Percentiles rank a stretch among this genome's conserved stretches.
Evolutionary conservation across 176 grass and related monocot genomes (phyloP).

Genomic region (Carex kokanica): DNA sequence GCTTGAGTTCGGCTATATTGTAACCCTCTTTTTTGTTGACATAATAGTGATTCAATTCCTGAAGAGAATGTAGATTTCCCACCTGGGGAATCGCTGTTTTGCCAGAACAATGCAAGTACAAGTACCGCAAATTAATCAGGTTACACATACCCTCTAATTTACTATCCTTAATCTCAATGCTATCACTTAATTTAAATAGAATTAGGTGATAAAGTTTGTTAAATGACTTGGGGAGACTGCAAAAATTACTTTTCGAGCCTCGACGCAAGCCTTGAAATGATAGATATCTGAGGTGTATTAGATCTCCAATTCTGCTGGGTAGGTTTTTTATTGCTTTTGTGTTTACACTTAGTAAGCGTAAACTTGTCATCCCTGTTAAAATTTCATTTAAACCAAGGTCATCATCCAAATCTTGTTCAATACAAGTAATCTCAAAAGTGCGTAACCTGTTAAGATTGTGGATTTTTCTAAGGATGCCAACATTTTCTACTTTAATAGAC

Average conservation of each 20-base stretch:
- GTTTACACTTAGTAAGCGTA: conserved; percentile 5
- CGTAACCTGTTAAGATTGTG: background rate
- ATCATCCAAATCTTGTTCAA: background rate
- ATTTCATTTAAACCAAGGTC: background rate
- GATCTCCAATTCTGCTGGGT: background rate
- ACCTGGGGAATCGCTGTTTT: background rate
- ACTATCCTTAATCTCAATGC: background rate
- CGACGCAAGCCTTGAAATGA: background rate
- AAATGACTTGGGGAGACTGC: background rate
- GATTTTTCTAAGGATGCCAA: background rate
- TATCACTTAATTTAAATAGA: background rate
- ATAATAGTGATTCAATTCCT: background rate
- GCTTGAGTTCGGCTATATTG: conserved; percentile 17
- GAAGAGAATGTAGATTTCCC: conserved; percentile 18
- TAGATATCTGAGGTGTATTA: conserved; percentile 20
- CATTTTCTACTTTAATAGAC: background rate
- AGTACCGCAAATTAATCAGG: conserved; percentile 15
- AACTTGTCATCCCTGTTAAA: background rate
- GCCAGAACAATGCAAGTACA: background rate
- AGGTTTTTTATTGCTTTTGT: background rate
- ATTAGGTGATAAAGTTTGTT: conserved; percentile 10
- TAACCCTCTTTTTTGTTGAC: conserved; percentile 5
- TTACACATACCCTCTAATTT: background rate
- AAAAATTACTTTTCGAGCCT: background rate
- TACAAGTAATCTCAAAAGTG: conserved; percentile 20